Conservation (phyloP, 176 grass and related monocot species). For the Avena atlantica region DNA sequence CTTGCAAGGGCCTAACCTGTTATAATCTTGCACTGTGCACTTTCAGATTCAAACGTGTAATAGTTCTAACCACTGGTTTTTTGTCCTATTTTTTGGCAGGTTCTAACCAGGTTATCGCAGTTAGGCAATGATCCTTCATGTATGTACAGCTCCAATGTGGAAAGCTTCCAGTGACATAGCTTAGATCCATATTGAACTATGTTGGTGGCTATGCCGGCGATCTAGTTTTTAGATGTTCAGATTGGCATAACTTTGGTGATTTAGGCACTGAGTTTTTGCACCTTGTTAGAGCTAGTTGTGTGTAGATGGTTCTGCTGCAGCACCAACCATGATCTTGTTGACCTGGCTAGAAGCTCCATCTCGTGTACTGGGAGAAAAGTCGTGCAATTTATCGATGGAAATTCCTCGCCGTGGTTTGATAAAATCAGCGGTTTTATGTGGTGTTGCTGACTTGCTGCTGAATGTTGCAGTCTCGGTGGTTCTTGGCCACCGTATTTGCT, state of each 20-base stretch:
- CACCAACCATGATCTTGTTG: conserved; percentile 14
- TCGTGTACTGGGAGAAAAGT: not conserved
- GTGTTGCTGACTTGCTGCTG: not conserved
- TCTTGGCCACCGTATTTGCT: not conserved
- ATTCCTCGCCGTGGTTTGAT: not conserved
- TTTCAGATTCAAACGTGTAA: conserved; percentile 7
- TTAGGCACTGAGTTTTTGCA: conserved; percentile 25
- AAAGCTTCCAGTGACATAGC: conserved; percentile 40
- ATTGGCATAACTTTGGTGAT: conserved; percentile 26
- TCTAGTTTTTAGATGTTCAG: conserved; percentile 45
- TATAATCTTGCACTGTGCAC: not conserved
- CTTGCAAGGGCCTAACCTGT: not conserved
- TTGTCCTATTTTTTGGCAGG: conserved; percentile 28
- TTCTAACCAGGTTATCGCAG: conserved; percentile 12
- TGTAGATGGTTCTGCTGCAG: conserved; percentile 44
- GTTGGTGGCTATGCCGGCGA: conserved; percentile 35
- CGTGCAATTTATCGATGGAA: not conserved
- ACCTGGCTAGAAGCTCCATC: conserved; percentile 30
- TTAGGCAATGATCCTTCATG: conserved; percentile 34
- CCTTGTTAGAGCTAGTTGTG: conserved; percentile 44
- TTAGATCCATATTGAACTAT: conserved; percentile 35
- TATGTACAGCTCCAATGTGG: conserved; percentile 54
- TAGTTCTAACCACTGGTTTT: conserved; percentile 35
- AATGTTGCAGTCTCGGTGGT: not conserved
- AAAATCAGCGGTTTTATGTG: not conserved